Evolutionary conservation across 1,284 basidiomycete genomes (phyloP).

Genomic region (Leccinum pachyderme): DNA sequence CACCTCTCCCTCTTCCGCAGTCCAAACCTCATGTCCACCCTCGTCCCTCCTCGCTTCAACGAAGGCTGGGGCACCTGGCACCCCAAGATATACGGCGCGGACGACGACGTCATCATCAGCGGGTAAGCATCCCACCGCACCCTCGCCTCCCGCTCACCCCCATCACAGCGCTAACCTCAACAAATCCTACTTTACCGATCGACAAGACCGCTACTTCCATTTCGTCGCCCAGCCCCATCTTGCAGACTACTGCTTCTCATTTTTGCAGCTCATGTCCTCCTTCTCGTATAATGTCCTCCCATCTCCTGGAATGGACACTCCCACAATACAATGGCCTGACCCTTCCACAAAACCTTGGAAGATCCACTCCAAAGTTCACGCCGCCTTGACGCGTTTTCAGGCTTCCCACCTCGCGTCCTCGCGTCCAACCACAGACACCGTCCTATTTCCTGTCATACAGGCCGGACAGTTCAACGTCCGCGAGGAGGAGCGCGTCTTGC

Average conservation of each 20-base stretch:
- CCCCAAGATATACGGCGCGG: slow-evolving; percentile 92
- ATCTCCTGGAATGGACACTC: slow-evolving; percentile 29
- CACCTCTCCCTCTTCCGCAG: slow-evolving; percentile 82
- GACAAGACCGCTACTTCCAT: slow-evolving; percentile 92
- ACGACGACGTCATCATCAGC: slow-evolving; percentile 89
- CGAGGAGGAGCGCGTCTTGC: slow-evolving; percentile 75
- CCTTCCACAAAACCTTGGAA: slow-evolving; percentile 54
- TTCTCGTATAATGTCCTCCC: slow-evolving; percentile 66
- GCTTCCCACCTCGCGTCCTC: slow-evolving; percentile 34
- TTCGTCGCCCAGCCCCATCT: slow-evolving; percentile 64
- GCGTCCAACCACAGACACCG: slow-evolving; percentile 42
- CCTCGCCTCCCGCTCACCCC: not conserved
- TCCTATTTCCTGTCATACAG: slow-evolving; percentile 81
- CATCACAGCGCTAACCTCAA: slow-evolving; percentile 86
- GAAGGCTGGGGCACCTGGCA: slow-evolving; percentile 99
- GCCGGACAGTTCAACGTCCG: slow-evolving; percentile 80
- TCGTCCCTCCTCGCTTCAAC: slow-evolving; percentile 91
- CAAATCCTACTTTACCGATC: slow-evolving; percentile 90
- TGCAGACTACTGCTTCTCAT: slow-evolving; percentile 81
- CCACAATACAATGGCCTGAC: slow-evolving; percentile 60
- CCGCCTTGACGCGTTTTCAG: slow-evolving; percentile 53
- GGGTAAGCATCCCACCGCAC: slow-evolving; percentile 60
- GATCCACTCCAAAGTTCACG: slow-evolving; percentile 52
- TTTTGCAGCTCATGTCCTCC: slow-evolving; percentile 65
- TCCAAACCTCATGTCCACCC: slow-evolving; percentile 75